phyloP scores from a whole-genome alignment of 2,329 filamentous ascomycete species.

The Colletotrichum costaricense region DNA sequence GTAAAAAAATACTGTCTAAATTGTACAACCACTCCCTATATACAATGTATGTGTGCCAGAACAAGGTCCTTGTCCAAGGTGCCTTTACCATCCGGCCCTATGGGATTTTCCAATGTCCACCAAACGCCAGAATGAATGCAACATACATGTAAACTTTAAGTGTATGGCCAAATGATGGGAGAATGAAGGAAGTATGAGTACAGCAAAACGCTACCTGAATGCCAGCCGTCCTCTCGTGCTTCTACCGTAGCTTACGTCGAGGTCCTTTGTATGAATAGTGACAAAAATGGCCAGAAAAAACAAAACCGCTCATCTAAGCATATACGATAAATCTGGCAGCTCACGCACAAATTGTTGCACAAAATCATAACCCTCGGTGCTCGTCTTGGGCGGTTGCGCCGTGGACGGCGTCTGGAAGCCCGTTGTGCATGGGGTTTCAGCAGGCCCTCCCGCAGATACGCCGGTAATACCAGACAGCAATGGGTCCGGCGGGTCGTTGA shows the following conservation, averaged over 20 bases:
- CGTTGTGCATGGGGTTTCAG: constrained; percentile 16
- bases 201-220: not conserved
- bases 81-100: no score
- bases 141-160: not conserved
- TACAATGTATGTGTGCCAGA: not conserved
- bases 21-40: not conserved
- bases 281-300: not conserved
- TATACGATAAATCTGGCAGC: constrained; percentile 59
- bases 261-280: not conserved
- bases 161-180: constrained; percentile 5
- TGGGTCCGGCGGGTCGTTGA: constrained; percentile 16
- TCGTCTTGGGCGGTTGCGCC: constrained; percentile 2
- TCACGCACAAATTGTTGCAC: constrained; percentile 49
- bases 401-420: constrained; percentile 6
- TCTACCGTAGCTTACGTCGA: not conserved
- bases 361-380: constrained; percentile 44
- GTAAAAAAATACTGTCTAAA: not conserved
- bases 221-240: not conserved
- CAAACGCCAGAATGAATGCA: constrained; percentile 25
- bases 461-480: constrained; percentile 12
- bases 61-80: not conserved
- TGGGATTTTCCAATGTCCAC: not conserved
- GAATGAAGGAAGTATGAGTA: not conserved
- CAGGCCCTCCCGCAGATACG: constrained; percentile 10
- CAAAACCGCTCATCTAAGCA: constrained; percentile 49